A percentile compares a stretch with the other conserved stretches of the same genome.
Evolutionary conservation across 2,329 filamentous ascomycete genomes (phyloP).

Genomic region (Blastomyces parvus): DNA sequence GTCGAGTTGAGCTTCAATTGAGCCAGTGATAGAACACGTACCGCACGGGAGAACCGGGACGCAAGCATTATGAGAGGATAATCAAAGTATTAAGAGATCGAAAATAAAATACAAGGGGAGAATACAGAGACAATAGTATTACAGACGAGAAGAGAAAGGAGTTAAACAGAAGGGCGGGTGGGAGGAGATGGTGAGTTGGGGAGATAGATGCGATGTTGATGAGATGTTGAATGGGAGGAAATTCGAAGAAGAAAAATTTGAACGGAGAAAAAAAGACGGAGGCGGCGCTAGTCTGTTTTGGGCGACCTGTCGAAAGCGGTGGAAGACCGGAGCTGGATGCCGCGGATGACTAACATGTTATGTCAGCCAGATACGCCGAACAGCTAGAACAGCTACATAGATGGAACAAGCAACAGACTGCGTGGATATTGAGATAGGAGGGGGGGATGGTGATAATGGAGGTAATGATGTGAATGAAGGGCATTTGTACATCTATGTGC

Average conservation of each 20-base stretch:
- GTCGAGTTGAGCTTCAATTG: not conserved
- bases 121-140: slow-evolving; percentile 21
- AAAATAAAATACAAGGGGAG: slow-evolving; percentile 30
- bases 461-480: too few relatives aligned
- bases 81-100: slow-evolving; percentile 19
- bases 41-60: slow-evolving; percentile 63
- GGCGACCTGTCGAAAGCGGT: slow-evolving; percentile 3
- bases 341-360: too few relatives aligned
- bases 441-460: too few relatives aligned
- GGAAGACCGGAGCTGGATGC: not conserved
- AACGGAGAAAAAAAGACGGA: slow-evolving; percentile 6
- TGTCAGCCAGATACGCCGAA: too few relatives aligned
- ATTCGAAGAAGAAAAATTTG: slow-evolving; percentile 10
- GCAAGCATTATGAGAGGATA: slow-evolving; percentile 55
- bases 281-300: not conserved
- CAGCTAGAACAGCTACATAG: too few relatives aligned
- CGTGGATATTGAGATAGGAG: too few relatives aligned
- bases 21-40: slow-evolving; percentile 42
- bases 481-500: too few relatives aligned
- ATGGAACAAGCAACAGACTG: too few relatives aligned
- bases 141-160: slow-evolving; percentile 19
- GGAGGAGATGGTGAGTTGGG: slow-evolving; percentile 21
- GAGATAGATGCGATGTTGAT: slow-evolving; percentile 22
- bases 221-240: slow-evolving; percentile 8
- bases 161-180: not conserved